Evolutionary conservation across 768 basidiomycete genomes (phyloP), one percentile per base, ranked within the genome.

Genomic region (Tubosaeta sp.): DNA sequence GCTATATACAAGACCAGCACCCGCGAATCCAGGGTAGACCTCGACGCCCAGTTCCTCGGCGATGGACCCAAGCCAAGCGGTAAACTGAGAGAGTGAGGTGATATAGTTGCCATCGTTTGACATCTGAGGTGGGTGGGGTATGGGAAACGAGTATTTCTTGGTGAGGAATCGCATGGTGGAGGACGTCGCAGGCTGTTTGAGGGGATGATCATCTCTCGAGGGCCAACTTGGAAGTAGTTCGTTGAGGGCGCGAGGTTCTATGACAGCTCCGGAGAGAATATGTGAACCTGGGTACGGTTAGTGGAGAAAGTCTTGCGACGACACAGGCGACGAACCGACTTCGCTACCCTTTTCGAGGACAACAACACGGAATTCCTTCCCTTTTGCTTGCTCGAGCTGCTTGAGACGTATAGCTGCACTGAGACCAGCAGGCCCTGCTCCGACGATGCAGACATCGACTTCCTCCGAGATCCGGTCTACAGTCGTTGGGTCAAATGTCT

Each of bases 41-140:
- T 99, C 97, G 27, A 97, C 91, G 26, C 94, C 95, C 29, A 83
- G 68, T 38, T 79, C 83, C 57, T 97, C 95, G 0, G 95, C 95
- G 29, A 97, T 79, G 49, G 76, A 71, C 3, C 83, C 90, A 1
- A 99, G 79, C 95, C 95, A 98, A 4, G 89, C 81, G 0, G 92
- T 88, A 56, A 97, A 85, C 32, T 81, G 83, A 1, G 91, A 94
- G 29, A 98, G 82, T 2, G 93, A 95, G 37, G 90, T 73, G 64
- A 98, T 85, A 68, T 91, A 97, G 72, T 97, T 99, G 44, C 95
- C 88, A 27, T 86, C 80, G 76, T 97, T 97, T 62, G 77, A 75
- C 97, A 99, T 99, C 69, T 97, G 95, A 0, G 95, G 95, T 4
- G 97, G 95, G 65, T 97, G 95, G 0, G 93, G 97, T 43, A 97